Percentiles rank a stretch among this genome's conserved stretches.
phyloP scores from a whole-genome alignment of 2,329 filamentous ascomycete species.

The Fusarium denticulatum region DNA sequence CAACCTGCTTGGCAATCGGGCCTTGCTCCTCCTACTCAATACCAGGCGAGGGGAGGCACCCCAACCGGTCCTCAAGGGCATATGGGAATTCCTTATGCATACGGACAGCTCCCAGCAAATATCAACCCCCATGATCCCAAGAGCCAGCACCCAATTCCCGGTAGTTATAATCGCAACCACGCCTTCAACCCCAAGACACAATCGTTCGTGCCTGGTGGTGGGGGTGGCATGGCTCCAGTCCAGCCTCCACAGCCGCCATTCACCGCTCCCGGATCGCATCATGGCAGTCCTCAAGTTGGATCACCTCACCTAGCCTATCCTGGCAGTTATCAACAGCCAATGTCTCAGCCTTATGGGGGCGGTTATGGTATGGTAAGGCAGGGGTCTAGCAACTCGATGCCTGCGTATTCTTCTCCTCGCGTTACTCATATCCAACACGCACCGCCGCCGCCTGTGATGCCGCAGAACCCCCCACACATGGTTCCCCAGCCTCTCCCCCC shows the following conservation, averaged over 20 bases:
- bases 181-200: slow-evolving; percentile 95
- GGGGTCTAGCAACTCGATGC: slow-evolving; percentile 64
- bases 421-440: slow-evolving; percentile 52
- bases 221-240: slow-evolving; percentile 58
- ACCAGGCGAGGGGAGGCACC: slow-evolving; percentile 45
- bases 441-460: slow-evolving; percentile 53
- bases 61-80: slow-evolving; percentile 45
- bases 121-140: slow-evolving; percentile 76
- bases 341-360: slow-evolving; percentile 58
- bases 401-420: slow-evolving; percentile 58
- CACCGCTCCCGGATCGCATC: slow-evolving; percentile 59
- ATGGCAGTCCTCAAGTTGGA: slow-evolving; percentile 63
- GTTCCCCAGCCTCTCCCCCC: slow-evolving; percentile 53
- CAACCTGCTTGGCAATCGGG: slow-evolving; percentile 52
- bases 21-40: slow-evolving; percentile 46
- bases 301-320: slow-evolving; percentile 62
- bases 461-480: slow-evolving; percentile 51
- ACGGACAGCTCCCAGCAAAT: slow-evolving; percentile 79
- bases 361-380: slow-evolving; percentile 67
- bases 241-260: slow-evolving; percentile 60
- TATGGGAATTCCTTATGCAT: slow-evolving; percentile 71
- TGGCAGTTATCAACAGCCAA: slow-evolving; percentile 58
- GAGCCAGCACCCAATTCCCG: slow-evolving; percentile 83
- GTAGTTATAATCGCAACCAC: slow-evolving; percentile 80
- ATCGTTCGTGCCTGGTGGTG: slow-evolving; percentile 78